These are phyloP conservation scores for Colletotrichum tanaceti DNA, from an alignment of 2,329 filamentous ascomycete genomes.

Conservation along the genomic window DNA sequence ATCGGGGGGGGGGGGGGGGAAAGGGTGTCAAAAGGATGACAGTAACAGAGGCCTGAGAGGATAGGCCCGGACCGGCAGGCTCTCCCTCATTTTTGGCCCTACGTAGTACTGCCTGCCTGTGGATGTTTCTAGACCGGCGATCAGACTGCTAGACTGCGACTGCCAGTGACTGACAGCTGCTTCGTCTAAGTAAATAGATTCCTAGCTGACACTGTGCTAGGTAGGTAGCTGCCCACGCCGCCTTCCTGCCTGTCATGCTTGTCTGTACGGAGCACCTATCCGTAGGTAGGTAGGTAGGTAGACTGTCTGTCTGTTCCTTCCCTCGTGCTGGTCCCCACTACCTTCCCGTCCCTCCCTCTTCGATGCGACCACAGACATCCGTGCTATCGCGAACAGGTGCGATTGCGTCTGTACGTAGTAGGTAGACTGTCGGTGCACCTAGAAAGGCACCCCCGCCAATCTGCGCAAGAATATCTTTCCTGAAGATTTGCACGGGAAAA, in stretches of 20 bases:
- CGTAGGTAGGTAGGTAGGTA: too few relatives aligned
- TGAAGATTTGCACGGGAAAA: not conserved
- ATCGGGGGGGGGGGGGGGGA: conserved; percentile 16
- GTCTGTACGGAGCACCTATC: not conserved
- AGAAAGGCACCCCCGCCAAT: not conserved
- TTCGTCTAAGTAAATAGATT: too few relatives aligned
- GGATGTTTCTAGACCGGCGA: conserved; percentile 12
- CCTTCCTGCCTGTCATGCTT: not conserved
- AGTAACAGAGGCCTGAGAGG: not conserved
- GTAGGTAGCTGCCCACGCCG: too few relatives aligned
- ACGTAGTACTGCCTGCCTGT: not conserved
- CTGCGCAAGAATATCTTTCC: not conserved
- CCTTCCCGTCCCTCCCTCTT: conserved; percentile 36
- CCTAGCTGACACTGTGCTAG: conserved; percentile 34
- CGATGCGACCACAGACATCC: conserved; percentile 1
- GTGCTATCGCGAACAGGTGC: conserved; percentile 11
- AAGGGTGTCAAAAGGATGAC: not conserved
- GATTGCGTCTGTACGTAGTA: conserved; percentile 3
- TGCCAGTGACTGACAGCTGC: conserved; percentile 18
- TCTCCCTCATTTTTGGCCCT: conserved; percentile 5
- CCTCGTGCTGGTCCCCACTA: conserved; percentile 14
- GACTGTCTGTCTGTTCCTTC: not conserved
- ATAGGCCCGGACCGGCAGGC: conserved; percentile 2
- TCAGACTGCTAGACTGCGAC: conserved; percentile 9
- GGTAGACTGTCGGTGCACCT: too few relatives aligned